phyloP scores from a whole-genome alignment of 169 alveolate species.

The Plasmodium blacklocki region DNA sequence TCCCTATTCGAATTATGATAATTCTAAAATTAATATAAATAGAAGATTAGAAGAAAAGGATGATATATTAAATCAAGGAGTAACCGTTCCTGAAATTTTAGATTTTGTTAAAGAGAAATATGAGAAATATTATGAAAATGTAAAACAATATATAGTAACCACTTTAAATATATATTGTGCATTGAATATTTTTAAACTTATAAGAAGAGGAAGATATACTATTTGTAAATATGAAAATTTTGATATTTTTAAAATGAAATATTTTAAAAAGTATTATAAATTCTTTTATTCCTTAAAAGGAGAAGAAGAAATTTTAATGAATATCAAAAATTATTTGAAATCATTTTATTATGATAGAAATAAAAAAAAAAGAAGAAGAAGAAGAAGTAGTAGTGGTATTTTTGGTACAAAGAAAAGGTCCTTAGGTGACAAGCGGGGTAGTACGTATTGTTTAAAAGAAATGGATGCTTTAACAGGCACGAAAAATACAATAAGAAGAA shows the following conservation, averaged over 20 bases:
- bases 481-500: conserved; percentile 14
- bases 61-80: conserved; percentile 77
- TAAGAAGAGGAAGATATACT: conserved; percentile 72
- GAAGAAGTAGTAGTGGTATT: background rate
- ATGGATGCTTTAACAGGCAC: background rate
- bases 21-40: conserved; percentile 6
- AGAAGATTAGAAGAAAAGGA: conserved; percentile 42
- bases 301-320: conserved; percentile 69
- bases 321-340: conserved; percentile 61
- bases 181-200: conserved; percentile 53
- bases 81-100: conserved; percentile 68
- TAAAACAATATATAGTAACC: conserved; percentile 59
- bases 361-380: background rate
- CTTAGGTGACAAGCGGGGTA: too few species aligned
- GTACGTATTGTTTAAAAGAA: background rate
- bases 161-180: conserved; percentile 69
- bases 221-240: conserved; percentile 52
- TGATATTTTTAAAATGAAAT: conserved; percentile 54
- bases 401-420: too few species aligned
- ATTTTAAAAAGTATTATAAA: conserved; percentile 63
- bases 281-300: conserved; percentile 67
- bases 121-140: conserved; percentile 72
- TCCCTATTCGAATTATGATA: conserved; percentile 8
- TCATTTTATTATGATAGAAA: conserved; percentile 59
- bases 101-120: conserved; percentile 73